These are phyloP conservation scores for Metschnikowia orientalis DNA, from an alignment of 805 yeast genomes.

Conservation along the genomic window DNA sequence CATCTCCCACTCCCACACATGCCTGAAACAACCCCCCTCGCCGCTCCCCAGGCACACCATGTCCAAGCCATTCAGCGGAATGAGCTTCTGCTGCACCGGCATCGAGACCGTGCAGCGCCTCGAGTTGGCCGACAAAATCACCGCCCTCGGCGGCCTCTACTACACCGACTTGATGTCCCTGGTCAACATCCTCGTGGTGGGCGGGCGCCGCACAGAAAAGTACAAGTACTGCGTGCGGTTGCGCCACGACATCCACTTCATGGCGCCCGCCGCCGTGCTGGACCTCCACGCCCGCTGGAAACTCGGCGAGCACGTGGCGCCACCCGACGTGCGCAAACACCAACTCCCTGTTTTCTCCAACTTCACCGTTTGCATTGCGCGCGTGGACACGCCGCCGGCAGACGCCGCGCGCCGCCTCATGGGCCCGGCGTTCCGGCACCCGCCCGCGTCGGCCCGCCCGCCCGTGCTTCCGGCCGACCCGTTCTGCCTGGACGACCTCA, in stretches of 20 bases:
- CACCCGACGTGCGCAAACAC: conserved; percentile 22
- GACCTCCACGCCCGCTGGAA: conserved; percentile 50
- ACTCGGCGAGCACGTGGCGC: conserved; percentile 40
- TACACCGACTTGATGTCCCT: conserved; percentile 57
- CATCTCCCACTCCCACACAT: too few species aligned
- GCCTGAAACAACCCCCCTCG: too few species aligned
- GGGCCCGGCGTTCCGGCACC: conserved; percentile 22
- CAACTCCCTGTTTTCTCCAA: conserved; percentile 43
- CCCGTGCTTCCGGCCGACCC: conserved; percentile 12
- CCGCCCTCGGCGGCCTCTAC: conserved; percentile 56
- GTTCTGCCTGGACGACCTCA: conserved; percentile 27
- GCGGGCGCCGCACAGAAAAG: conserved; percentile 53
- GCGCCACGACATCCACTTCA: conserved; percentile 54
- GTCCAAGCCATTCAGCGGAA: conserved; percentile 41
- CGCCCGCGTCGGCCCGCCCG: conserved; percentile 13
- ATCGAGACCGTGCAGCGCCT: conserved; percentile 38
- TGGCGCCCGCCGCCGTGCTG: conserved; percentile 44
- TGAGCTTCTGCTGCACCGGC: conserved; percentile 57
- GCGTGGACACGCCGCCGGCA: conserved; percentile 22
- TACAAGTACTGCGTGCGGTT: conserved; percentile 47
- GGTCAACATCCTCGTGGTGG: conserved; percentile 57
- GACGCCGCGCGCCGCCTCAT: conserved; percentile 14
- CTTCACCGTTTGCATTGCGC: conserved; percentile 43
- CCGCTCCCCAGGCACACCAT: too few species aligned
- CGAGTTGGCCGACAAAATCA: conserved; percentile 42